Evolutionary conservation across 2,329 filamentous ascomycete genomes (phyloP).

Genomic region (Xylaria sp.): DNA sequence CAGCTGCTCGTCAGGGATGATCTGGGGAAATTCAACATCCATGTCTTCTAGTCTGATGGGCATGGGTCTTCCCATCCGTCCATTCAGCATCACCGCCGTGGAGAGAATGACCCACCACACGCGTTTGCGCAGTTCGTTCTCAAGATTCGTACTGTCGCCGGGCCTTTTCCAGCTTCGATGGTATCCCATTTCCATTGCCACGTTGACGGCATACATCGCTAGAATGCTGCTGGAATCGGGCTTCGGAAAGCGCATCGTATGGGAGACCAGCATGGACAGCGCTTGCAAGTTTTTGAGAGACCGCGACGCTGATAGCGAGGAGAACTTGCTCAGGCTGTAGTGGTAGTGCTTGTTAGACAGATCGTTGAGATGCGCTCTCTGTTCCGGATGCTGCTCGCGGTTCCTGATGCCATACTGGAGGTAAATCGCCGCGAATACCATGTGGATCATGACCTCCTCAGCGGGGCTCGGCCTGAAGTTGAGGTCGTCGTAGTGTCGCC

Average conservation of each 20-base stretch:
- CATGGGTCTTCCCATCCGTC: conserved; percentile 73
- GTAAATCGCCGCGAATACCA: conserved; percentile 73
- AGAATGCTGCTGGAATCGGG: conserved; percentile 69
- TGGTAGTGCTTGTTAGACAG: conserved; percentile 74
- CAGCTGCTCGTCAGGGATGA: conserved; percentile 65
- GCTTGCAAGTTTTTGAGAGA: conserved; percentile 67
- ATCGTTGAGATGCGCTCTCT: conserved; percentile 52
- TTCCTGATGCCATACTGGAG: conserved; percentile 74
- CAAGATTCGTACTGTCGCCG: conserved; percentile 48
- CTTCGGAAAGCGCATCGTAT: conserved; percentile 73
- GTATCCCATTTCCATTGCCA: conserved; percentile 69
- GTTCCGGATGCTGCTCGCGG: conserved; percentile 47
- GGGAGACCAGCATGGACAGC: conserved; percentile 63
- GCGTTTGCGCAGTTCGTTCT: conserved; percentile 71
- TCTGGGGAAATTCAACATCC: conserved; percentile 69
- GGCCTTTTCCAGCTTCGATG: conserved; percentile 61
- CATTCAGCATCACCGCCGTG: conserved; percentile 63
- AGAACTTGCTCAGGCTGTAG: conserved; percentile 64
- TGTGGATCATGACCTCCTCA: conserved; percentile 67
- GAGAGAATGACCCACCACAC: conserved; percentile 69
- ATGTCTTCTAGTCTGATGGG: conserved; percentile 68
- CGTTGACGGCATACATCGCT: conserved; percentile 56
- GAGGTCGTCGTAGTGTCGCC: conserved; percentile 64
- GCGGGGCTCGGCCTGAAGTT: conserved; percentile 56
- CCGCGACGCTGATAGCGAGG: conserved; percentile 56